Base-by-base conservation (phyloP, 2,329 filamentous ascomycete species). In the Graphiopsis chlorocephala region DNA sequence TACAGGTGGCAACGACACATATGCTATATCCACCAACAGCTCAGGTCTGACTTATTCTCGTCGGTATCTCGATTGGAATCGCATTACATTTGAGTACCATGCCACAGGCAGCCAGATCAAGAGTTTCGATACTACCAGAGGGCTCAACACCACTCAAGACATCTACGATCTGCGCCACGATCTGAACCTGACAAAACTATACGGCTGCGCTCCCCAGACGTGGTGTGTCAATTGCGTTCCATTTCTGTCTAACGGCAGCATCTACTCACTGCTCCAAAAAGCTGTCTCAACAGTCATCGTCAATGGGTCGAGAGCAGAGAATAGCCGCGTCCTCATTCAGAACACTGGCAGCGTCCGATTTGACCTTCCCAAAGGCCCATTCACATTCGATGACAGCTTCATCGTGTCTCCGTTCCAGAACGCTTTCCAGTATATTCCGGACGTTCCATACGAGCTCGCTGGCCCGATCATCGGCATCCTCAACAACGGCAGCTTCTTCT, bases 21-120 rank as follows among this genome's bases (percentile, higher is more conserved):
- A 33, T 35, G 2, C 20, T 38, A 3, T 3, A 25, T 23, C 28
- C 12, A 31, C 59, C 12, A 53, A 52, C 29, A 28, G 20, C 2
- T 71, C 70, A 2, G 48, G 65, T 14, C 57, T 74, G 14, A 65
- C 61, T 10, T 88, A 85, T 71, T 83, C 84, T 3, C 83, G 88
- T 8, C 82, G 87, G 26, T 90, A 89, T 71, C 80, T 90, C 11
- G 88, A 90, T 76, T 90, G 86, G 84, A 90, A 90, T 73, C 82
- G 86, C 5, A 78, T 82, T n/a, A 88, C 86, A 0, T 89, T 90
- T 69, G 81, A 84, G 65, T 89, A 86, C 71, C 88, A 90, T 72
- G 82, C 86, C 3, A 75, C 78, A n/a, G 81, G 80, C 47, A 82
- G 81, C 53, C 81, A 83, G 55, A 71, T 76, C 45, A 71, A 72